Percentiles rank a stretch among this genome's conserved stretches.
Conservation (phyloP, 495 filamentous ascomycete genomes). For the Ramalina intermedia region DNA sequence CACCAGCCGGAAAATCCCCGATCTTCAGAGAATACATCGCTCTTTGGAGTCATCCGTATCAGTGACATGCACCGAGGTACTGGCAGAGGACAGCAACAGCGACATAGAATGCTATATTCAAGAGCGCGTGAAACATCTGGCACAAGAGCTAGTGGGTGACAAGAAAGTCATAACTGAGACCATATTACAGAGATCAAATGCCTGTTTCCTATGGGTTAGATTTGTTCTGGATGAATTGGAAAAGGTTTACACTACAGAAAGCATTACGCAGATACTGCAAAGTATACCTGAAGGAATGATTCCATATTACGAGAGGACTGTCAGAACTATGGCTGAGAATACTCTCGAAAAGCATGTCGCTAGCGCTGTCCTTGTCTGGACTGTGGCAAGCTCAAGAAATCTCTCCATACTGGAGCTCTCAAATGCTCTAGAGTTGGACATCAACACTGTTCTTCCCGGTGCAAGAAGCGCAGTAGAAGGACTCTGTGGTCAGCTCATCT, state of each 20-base stretch:
- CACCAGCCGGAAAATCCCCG: conserved; percentile 17
- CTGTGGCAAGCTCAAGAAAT: conserved; percentile 13
- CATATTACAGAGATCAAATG: conserved; percentile 21
- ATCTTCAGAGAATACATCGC: conserved; percentile 1
- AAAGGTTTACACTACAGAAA: conserved; percentile 13
- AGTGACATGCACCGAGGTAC: background rate
- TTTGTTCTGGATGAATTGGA: conserved; percentile 22
- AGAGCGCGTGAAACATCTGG: conserved; percentile 3
- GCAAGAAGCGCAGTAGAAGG: conserved; percentile 9
- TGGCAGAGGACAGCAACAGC: conserved; percentile 10
- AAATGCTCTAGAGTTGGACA: conserved; percentile 18
- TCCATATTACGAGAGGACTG: conserved; percentile 16
- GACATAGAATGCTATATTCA: conserved; percentile 17
- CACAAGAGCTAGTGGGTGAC: conserved; percentile 1
- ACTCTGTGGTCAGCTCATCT: conserved; percentile 21
- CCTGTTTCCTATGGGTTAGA: conserved; percentile 24
- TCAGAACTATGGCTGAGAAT: conserved; percentile 12
- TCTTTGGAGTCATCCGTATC: background rate
- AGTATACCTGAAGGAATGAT: conserved; percentile 25
- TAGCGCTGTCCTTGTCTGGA: conserved; percentile 20
- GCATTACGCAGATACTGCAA: conserved; percentile 17
- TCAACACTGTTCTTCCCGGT: conserved; percentile 9
- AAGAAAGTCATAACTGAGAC: conserved; percentile 12
- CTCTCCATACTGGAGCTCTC: conserved; percentile 18
- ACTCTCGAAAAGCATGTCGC: conserved; percentile 10